A percentile compares a stretch with the other conserved stretches of the same genome.
Conservation (phyloP, 495 filamentous ascomycete genomes). For the Hypomontagnella submonticulosa region DNA sequence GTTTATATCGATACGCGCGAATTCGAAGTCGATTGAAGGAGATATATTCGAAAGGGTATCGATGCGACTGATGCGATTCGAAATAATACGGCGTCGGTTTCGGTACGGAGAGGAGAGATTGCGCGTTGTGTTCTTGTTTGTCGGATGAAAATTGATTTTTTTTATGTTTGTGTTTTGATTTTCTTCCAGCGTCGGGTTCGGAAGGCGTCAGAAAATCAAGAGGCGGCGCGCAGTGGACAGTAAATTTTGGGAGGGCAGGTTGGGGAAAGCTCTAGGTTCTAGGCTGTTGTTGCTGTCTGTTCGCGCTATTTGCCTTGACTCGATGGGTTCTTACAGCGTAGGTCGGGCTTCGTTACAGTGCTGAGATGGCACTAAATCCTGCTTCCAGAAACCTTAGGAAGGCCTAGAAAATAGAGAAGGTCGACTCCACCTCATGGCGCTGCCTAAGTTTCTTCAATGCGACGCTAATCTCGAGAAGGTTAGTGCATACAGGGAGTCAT, state of each 20-base stretch:
- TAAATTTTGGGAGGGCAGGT: not conserved
- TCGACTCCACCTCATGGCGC: slow-evolving; percentile 19
- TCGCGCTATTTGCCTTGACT: slow-evolving; percentile 4
- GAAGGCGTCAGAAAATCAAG: slow-evolving; percentile 41
- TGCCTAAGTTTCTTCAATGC: not conserved
- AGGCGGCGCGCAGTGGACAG: slow-evolving; percentile 45
- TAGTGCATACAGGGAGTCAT: slow-evolving; percentile 1
- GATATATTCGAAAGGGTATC: slow-evolving; percentile 2
- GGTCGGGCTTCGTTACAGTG: not conserved
- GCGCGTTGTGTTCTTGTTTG: slow-evolving; percentile 43
- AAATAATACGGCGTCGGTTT: slow-evolving; percentile 17
- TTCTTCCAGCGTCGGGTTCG: slow-evolving; percentile 27
- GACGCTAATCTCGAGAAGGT: slow-evolving; percentile 18
- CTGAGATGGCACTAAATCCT: slow-evolving; percentile 1
- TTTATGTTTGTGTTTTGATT: slow-evolving; percentile 45
- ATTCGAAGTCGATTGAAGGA: slow-evolving; percentile 34
- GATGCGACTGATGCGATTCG: slow-evolving; percentile 10
- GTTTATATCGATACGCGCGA: slow-evolving; percentile 48
- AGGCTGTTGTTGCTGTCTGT: not conserved
- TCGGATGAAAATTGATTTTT: slow-evolving; percentile 49
- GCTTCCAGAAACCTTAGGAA: slow-evolving; percentile 22
- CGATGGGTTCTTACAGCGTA: not conserved
- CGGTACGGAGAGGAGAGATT: slow-evolving; percentile 27
- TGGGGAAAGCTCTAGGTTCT: not conserved
- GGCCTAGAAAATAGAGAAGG: slow-evolving; percentile 7